phyloP scores from a whole-genome alignment of 305 asterid genomes.

The Fraxinus nigra region DNA sequence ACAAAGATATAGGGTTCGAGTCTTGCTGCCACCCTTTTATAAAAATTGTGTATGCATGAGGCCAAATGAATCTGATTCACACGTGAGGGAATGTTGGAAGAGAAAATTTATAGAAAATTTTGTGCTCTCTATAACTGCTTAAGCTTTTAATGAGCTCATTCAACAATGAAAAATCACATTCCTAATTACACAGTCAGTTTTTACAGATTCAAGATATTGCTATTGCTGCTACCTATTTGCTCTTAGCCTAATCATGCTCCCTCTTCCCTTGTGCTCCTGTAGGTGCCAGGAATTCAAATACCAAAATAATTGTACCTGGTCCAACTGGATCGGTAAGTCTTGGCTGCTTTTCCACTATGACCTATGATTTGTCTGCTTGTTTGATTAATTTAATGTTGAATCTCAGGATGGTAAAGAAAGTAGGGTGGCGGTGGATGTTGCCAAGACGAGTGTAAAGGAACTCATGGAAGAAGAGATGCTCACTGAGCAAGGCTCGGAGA shows the following conservation, averaged over 20 bases:
- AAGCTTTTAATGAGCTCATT: background rate
- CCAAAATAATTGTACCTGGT: constrained; percentile 26
- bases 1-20: background rate
- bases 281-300: constrained; percentile 46
- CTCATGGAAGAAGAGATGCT: constrained; percentile 93
- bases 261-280: constrained; percentile 7
- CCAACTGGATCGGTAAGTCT: constrained; percentile 45
- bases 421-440: constrained; percentile 28
- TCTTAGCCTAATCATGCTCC: background rate
- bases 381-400: constrained; percentile 7
- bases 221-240: constrained; percentile 1
- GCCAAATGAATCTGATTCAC: background rate
- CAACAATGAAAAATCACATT: background rate
- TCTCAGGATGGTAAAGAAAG: constrained; percentile 57
- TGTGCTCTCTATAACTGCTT: background rate
- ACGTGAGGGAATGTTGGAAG: background rate
- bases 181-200: background rate
- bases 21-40: background rate
- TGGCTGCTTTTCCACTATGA: constrained; percentile 8
- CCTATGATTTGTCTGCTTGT: constrained; percentile 7
- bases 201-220: background rate
- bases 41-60: background rate
- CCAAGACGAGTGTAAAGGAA: constrained; percentile 73
- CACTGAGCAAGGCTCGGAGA: constrained; percentile 42
- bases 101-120: background rate